A percentile compares a stretch with the other conserved stretches of the same genome.
Conservation (phyloP, 2,329 filamentous ascomycete genomes). For the Fusarium penzigii region DNA sequence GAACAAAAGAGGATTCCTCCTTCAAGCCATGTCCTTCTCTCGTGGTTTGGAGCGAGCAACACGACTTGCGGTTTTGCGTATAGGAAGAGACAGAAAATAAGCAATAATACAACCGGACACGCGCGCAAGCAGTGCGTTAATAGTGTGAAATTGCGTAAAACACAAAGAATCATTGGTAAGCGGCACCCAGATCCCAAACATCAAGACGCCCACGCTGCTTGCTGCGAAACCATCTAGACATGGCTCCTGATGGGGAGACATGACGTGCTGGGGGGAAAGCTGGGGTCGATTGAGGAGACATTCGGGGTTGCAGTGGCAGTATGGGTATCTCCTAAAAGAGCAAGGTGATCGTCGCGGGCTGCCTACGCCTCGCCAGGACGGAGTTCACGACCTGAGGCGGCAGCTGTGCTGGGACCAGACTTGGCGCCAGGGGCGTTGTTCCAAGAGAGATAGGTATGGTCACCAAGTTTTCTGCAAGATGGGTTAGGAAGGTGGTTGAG, state of each 20-base stretch:
- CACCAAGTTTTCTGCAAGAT: slow-evolving; percentile 81
- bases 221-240: background rate
- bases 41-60: background rate
- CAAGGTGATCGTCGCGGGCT: slow-evolving; percentile 30
- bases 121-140: background rate
- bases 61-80: background rate
- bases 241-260: background rate
- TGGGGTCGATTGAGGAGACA: background rate
- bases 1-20: background rate
- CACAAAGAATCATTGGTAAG: background rate
- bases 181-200: background rate
- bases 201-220: background rate
- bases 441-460: slow-evolving; percentile 97
- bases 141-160: background rate
- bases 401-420: slow-evolving; percentile 43
- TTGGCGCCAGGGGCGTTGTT: slow-evolving; percentile 63
- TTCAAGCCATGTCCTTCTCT: background rate
- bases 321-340: slow-evolving; percentile 17
- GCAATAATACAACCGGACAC: background rate
- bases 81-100: background rate
- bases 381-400: slow-evolving; percentile 58
- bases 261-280: background rate
- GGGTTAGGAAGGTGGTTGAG: slow-evolving; percentile 3
- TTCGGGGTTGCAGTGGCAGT: background rate
- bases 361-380: slow-evolving; percentile 46